phyloP scores from a whole-genome alignment of 163 green algal species.

The Botryococcus braunii region DNA sequence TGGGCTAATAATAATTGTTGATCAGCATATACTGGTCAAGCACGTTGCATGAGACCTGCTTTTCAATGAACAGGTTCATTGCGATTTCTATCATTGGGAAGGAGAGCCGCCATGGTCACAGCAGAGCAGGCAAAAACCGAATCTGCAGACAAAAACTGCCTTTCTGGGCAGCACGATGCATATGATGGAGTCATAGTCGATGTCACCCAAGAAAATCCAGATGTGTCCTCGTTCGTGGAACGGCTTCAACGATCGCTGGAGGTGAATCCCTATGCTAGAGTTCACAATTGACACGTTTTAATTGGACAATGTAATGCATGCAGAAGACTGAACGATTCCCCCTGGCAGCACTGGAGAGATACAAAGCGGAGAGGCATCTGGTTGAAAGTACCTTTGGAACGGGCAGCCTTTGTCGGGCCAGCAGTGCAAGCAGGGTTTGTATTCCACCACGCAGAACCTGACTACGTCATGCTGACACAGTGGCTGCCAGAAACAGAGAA shows the following conservation, averaged over 20 bases:
- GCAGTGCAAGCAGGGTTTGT: constrained; percentile 45
- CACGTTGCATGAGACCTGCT: no score
- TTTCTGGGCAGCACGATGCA: no score
- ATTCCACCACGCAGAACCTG: constrained; percentile 48
- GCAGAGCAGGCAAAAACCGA: no score
- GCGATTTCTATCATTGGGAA: no score
- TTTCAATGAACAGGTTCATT: no score
- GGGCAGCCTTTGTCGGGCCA: constrained; percentile 27
- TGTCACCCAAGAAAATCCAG: no score
- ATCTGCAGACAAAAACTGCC: no score
- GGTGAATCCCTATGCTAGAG: background rate
- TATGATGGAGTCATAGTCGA: no score
- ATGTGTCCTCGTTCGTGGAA: background rate
- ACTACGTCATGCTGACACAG: constrained; percentile 65
- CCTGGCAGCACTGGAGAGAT: constrained; percentile 1
- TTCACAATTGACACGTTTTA: background rate
- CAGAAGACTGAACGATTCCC: constrained; percentile 1
- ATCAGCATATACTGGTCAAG: no score
- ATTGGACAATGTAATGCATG: background rate
- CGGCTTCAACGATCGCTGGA: background rate
- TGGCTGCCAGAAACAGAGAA: constrained; percentile 52
- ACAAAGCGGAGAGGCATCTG: constrained; percentile 34
- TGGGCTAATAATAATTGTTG: no score
- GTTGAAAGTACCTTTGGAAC: constrained; percentile 33
- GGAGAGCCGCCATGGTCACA: no score